Evolutionary conservation across 306 rosid species (phyloP), one percentile per base, ranked within the genome.

Genomic region (Senna tora): DNA sequence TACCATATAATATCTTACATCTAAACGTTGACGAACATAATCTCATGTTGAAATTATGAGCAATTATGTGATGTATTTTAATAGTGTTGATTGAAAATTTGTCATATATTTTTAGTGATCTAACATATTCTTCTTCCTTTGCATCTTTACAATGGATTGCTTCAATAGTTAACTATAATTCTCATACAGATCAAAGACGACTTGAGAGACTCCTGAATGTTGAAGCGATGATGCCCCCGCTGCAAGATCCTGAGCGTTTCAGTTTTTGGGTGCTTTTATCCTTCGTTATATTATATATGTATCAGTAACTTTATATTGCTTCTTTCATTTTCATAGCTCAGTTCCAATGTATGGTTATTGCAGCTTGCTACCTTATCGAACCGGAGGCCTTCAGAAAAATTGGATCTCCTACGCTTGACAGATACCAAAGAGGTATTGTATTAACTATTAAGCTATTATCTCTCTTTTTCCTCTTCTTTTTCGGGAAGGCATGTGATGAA

Each of bases 361-460:
- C 93, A 94, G 99, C 87, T 94, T 51, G 67, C 89, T 62, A 89
- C 97, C 75, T 80, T 94, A 5, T 75, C 96, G 49, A 91, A 87
- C 71, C 86, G 86, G 64, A 87, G 89, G 80, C 99, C 99, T 61
- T 60, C 82, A 0, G 99, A 94, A 79, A 86, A 83, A 82, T 76
- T 94, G 82, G 99, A 94, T 12, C 90, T 94, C 54, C 84, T 94
- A 39, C 85, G 88, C 71, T 65, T 91, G 33, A 84, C 81, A 79
- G 97, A 91, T 73, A 88, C 99, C 39, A 81, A 51, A 30, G 99
- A 94, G 99, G 99, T 94, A 87, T n/a, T n/a, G n/a, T n/a, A n/a
- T n/a, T n/a, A n/a, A n/a, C n/a, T n/a, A n/a, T 30, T 17, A 6
- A 43, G 7, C 72, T 65, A 13, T 71, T n/a, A n/a, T 58, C 41